These are phyloP conservation scores for Phyllosticta citrichinensis DNA, from an alignment of 2,329 filamentous ascomycete genomes.

Conservation along the genomic window DNA sequence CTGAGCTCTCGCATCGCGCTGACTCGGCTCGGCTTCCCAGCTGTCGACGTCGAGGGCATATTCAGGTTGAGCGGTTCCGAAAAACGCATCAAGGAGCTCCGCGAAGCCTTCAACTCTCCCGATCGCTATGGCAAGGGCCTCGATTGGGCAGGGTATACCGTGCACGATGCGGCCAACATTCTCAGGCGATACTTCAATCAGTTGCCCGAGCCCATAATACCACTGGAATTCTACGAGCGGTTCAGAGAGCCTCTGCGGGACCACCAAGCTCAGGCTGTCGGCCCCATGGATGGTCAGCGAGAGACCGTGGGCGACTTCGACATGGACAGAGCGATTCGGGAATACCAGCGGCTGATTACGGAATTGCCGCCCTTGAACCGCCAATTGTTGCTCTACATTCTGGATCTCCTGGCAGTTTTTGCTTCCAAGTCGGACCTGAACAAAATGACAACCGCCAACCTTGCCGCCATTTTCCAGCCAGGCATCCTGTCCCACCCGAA, in stretches of 20 bases:
- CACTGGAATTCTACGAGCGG: slow-evolving; percentile 80
- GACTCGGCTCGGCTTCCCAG: slow-evolving; percentile 37
- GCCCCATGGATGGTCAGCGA: slow-evolving; percentile 51
- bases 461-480: slow-evolving; percentile 95
- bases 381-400: slow-evolving; percentile 87
- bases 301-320: slow-evolving; percentile 68
- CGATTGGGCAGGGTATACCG: slow-evolving; percentile 94
- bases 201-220: slow-evolving; percentile 91
- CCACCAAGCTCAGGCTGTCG: slow-evolving; percentile 60
- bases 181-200: slow-evolving; percentile 92
- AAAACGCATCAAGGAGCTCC: slow-evolving; percentile 95
- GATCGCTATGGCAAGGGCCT: slow-evolving; percentile 93
- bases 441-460: slow-evolving; percentile 89
- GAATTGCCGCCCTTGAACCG: slow-evolving; percentile 87
- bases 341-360: slow-evolving; percentile 84
- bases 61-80: slow-evolving; percentile 93
- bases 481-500: slow-evolving; percentile 88
- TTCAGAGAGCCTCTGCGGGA: slow-evolving; percentile 75
- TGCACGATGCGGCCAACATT: slow-evolving; percentile 96
- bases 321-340: slow-evolving; percentile 62
- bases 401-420: slow-evolving; percentile 92
- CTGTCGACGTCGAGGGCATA: slow-evolving; percentile 89
- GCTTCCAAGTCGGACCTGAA: slow-evolving; percentile 95
- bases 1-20: slow-evolving; percentile 15
- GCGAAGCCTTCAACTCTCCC: slow-evolving; percentile 83